Evolutionary conservation across 1,284 basidiomycete genomes (phyloP), one percentile per base, ranked within the genome.

Genomic region (Porogramme epimiltina): DNA sequence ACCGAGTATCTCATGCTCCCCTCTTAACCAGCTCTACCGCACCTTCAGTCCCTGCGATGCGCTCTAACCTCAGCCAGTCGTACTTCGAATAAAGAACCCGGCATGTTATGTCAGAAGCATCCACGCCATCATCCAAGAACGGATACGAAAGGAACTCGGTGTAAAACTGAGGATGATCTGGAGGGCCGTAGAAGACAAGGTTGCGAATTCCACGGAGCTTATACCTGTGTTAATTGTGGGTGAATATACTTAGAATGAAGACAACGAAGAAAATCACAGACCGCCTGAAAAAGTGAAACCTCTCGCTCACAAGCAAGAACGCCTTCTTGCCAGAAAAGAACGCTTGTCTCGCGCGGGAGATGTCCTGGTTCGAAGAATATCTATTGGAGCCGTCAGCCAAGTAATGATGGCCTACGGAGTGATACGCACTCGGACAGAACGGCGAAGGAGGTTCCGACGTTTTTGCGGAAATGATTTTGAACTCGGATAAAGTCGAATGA

Each of bases 401-500:
- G 8, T 6, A 13, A 31, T 18, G 13, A 4, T 10, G 20, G 6
- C 28, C 28, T 8, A 31, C 8, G 13, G 8, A 31, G 26, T 4
- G 5, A 23, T 3, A 44, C 55, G 63, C 65, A 94, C 90, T 99
- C 97, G 2, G 93, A 95, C 42, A 99, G 84, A 13, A 93, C 84
- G 1, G 90, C 75, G 64, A 91, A 95, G 1, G 81, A 82, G 20
- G 90, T 76, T n/a, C 84, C 80, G 24, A 78, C 74, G 51, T 78
- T 72, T 66, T 89, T 92, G 47, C 86, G 81, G 68, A 99, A 87
- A 68, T 92, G 78, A 59, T 95, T 93, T 51, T 93, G 89, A 3
- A 99, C 77, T 11, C 93, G 84, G 47, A 98, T 91, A 70, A 97
- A 99, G 73, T 99, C 97, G 66, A 98, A 97, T 56, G 96, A 98